A percentile compares a stretch with the other conserved stretches of the same genome.
Evolutionary conservation across 2,329 filamentous ascomycete species (phyloP).

Genomic region (Aureobasidium sp.): DNA sequence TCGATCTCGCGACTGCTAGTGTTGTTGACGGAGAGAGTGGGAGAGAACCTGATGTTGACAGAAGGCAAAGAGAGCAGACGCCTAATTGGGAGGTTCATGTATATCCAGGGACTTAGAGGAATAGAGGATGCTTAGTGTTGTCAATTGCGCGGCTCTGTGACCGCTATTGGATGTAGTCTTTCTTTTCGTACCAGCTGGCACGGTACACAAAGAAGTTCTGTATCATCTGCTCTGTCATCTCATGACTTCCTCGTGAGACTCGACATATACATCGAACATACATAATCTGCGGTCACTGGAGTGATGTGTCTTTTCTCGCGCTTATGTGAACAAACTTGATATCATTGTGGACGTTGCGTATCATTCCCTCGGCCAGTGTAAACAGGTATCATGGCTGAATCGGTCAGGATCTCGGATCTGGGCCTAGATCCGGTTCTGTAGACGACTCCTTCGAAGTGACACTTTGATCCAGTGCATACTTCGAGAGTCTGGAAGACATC

Average conservation of each 20-base stretch:
- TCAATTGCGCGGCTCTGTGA: neutral
- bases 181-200: neutral
- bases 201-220: neutral
- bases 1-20: conserved; percentile 2
- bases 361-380: too few relatives aligned
- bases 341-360: too few relatives aligned
- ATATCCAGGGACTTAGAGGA: neutral
- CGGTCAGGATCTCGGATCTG: neutral
- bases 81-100: conserved; percentile 11
- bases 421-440: neutral
- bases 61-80: neutral
- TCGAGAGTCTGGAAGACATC: neutral
- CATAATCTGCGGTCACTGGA: too few relatives aligned
- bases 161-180: neutral
- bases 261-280: neutral
- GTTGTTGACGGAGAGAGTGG: neutral
- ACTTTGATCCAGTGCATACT: neutral
- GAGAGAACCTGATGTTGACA: neutral
- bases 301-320: too few relatives aligned
- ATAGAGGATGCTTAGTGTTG: neutral
- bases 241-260: neutral
- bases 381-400: too few relatives aligned
- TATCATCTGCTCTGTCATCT: neutral
- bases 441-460: neutral
- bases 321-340: too few relatives aligned